Evolutionary conservation across 345 rosid genomes (phyloP), one percentile per base, ranked within the genome.

Genomic region (Syzygium aromaticum): DNA sequence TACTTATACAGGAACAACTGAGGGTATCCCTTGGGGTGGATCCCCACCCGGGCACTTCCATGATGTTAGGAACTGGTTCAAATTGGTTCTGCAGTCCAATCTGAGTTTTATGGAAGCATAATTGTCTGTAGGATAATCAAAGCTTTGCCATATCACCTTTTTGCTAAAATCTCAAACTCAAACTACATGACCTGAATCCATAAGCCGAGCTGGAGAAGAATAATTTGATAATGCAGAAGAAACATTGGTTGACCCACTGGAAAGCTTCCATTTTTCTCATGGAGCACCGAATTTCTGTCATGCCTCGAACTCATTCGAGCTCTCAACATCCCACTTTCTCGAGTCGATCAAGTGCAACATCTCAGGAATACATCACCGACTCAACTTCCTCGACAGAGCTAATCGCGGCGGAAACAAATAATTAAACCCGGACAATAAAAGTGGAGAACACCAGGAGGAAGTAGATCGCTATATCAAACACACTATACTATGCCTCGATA

Each of bases 61-160:
- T 0, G 92, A 90, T 43, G 85, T 86, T 16, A 90, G 9, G 51
- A 43, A 16, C 78, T 61, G 23, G 54, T 61, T 27, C 54, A 56
- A 61, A 38, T 89, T 91, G 14, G 85, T 88, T 86, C 30, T 88
- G 5, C 11, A 15, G 54, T 90, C 54, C 80, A 85, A 27, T 7
- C 91, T 90, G 1, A 85, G 1, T 52, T 85, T 88, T 89, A 87
- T 86, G 7, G 89, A 1, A 92, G 46, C 30, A 88, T 0, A 2
- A 87, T n/a, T 88, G 38, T 90, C 49, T 3, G 92, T 88, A 3
- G 91, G 93, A 43, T 88, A n/a, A 88, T 90, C 91, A 57, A 91
- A 92, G 82, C 91, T 92, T 77, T 92, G 91, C 90, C 92, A 91
- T 14, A 83, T 67, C 7, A 46, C 6, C 30, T 27, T 84, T 5